Conservation (phyloP, 257 asterid genomes). For the Handroanthus guayacan region DNA sequence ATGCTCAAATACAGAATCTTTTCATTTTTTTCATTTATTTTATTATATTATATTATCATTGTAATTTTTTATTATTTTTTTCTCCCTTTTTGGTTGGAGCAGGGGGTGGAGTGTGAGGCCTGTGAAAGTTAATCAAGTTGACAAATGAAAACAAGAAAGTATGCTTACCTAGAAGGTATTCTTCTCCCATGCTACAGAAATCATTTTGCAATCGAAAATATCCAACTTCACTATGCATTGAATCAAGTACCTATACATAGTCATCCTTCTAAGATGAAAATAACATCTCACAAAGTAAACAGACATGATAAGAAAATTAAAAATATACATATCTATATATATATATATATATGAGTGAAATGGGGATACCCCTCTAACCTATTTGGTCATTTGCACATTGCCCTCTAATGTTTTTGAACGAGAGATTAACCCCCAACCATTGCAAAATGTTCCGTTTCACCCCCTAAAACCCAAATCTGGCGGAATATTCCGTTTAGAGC, state of each 20-base stretch:
- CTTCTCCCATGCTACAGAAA: slow-evolving; percentile 74
- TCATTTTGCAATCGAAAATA: slow-evolving; percentile 61
- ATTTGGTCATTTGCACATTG: too few relatives aligned
- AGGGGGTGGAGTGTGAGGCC: neutral
- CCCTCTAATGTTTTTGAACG: too few relatives aligned
- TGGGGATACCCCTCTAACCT: too few relatives aligned
- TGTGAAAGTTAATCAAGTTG: neutral
- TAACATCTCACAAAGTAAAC: neutral
- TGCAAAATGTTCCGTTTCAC: too few relatives aligned
- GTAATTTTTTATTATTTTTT: too few relatives aligned
- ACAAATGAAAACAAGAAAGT: neutral
- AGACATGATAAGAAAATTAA: neutral
- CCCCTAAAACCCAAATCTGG: too few relatives aligned
- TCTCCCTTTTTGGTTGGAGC: neutral
- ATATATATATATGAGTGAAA: too few relatives aligned
- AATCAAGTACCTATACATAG: slow-evolving; percentile 58
- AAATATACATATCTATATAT: neutral
- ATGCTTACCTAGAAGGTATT: slow-evolving; percentile 77
- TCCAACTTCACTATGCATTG: slow-evolving; percentile 57
- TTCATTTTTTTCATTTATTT: too few relatives aligned
- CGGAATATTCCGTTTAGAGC: too few relatives aligned
- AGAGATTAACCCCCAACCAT: too few relatives aligned
- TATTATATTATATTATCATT: too few relatives aligned
- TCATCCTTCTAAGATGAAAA: slow-evolving; percentile 35
- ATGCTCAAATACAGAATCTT: neutral